These are phyloP conservation scores for Malassezia japonica DNA, from an alignment of 1,284 basidiomycete genomes.

Conservation along the genomic window DNA sequence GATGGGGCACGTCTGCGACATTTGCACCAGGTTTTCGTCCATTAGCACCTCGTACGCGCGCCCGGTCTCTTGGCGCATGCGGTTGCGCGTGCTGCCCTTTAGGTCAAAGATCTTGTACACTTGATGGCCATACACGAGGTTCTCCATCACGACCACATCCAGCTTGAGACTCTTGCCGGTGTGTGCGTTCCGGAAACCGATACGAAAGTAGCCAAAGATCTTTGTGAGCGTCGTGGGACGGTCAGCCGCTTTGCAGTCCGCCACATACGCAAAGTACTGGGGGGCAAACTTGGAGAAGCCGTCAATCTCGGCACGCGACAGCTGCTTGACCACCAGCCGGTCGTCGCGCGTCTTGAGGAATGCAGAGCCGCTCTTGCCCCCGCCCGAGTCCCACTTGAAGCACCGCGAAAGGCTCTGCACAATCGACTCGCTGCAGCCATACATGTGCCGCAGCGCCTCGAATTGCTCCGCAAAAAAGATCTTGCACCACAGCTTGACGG, in stretches of 20 bases:
- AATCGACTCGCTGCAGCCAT: slow-evolving; percentile 85
- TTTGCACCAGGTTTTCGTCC: slow-evolving; percentile 79
- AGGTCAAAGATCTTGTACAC: slow-evolving; percentile 59
- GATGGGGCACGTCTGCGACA: slow-evolving; percentile 59
- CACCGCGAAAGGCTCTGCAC: slow-evolving; percentile 87
- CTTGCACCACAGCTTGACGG: slow-evolving; percentile 82
- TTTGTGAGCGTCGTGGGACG: slow-evolving; percentile 90
- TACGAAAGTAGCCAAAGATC: slow-evolving; percentile 92
- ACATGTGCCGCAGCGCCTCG: slow-evolving; percentile 79
- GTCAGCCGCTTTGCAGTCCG: slow-evolving; percentile 53
- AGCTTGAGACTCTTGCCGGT: slow-evolving; percentile 73
- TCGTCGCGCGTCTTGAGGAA: slow-evolving; percentile 86
- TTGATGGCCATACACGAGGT: slow-evolving; percentile 81
- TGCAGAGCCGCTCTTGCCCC: slow-evolving; percentile 91
- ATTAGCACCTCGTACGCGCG: slow-evolving; percentile 77
- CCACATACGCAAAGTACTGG: slow-evolving; percentile 95
- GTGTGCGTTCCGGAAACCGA: slow-evolving; percentile 76
- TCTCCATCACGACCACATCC: slow-evolving; percentile 94
- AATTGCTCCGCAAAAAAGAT: slow-evolving; percentile 96
- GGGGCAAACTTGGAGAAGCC: slow-evolving; percentile 95
- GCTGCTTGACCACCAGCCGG: slow-evolving; percentile 94
- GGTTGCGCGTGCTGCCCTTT: slow-evolving; percentile 43
- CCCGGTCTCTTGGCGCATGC: slow-evolving; percentile 74
- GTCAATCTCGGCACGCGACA: slow-evolving; percentile 82
- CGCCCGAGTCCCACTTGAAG: slow-evolving; percentile 88